phyloP scores from a whole-genome alignment of 306 rosid genomes.

The Rosa rugosa region DNA sequence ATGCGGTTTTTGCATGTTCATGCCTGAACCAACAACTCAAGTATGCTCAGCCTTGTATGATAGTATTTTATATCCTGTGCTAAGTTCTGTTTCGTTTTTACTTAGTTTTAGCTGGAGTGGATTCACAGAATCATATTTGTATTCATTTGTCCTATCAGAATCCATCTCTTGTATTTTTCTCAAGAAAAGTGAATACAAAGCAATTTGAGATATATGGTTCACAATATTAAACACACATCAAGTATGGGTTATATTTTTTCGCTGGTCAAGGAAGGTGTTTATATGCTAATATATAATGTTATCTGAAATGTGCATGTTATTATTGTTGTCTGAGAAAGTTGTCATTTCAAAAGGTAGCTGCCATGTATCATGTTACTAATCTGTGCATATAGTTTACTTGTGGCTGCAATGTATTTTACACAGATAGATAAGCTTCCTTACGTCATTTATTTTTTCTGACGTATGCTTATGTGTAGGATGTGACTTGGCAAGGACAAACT shows the following conservation, averaged over 20 bases:
- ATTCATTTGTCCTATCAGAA: background rate
- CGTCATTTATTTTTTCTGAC: background rate
- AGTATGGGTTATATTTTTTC: background rate
- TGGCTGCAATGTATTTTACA: conserved; percentile 1
- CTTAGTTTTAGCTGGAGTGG: conserved; percentile 9
- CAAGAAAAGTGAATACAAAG: background rate
- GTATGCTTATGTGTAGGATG: conserved; percentile 54
- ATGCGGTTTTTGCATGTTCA: conserved; percentile 89
- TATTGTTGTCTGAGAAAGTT: conserved; percentile 7
- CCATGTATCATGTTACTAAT: background rate
- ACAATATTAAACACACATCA: background rate
- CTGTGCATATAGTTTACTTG: background rate
- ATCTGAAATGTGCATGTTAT: background rate
- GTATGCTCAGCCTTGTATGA: conserved; percentile 50
- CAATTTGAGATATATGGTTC: conserved; percentile 3
- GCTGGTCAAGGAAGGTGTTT: conserved; percentile 4
- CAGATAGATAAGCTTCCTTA: background rate
- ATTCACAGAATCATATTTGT: background rate
- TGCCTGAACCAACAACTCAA: conserved; percentile 75
- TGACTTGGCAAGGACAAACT: conserved; percentile 82
- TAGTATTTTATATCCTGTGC: conserved; percentile 19
- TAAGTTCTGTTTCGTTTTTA: conserved; percentile 16
- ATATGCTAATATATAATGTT: background rate
- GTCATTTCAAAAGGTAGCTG: background rate
- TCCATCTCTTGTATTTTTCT: background rate